Percentiles rank a stretch among this genome's conserved stretches.
Conservation (phyloP, 345 rosid genomes). For the Cochlearia excelsa region DNA sequence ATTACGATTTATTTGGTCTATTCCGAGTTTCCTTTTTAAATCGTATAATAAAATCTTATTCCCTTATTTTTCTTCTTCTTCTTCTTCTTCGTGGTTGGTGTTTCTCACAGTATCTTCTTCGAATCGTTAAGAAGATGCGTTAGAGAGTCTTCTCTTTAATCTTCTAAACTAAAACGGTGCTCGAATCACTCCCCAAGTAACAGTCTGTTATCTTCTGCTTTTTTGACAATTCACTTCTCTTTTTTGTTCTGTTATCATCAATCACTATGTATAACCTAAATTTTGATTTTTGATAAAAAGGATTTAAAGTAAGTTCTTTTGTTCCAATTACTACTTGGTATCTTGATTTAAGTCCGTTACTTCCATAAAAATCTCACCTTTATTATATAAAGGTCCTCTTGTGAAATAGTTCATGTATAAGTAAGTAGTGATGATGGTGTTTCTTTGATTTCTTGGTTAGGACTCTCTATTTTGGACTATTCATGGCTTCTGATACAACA, state of each 20-base stretch:
- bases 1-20: constrained; percentile 13
- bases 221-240: background rate
- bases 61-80: background rate
- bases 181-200: constrained; percentile 12
- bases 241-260: constrained; percentile 5
- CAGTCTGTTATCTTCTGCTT: background rate
- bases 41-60: background rate
- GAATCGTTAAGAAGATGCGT: constrained; percentile 11
- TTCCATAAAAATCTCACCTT: constrained; percentile 21
- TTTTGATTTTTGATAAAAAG: background rate
- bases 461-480: constrained; percentile 34
- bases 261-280: background rate
- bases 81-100: background rate
- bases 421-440: background rate
- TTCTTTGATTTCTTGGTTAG: constrained; percentile 15
- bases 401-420: too few relatives aligned
- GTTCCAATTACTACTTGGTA: background rate
- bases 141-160: constrained; percentile 14
- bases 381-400: background rate
- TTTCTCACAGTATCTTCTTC: constrained; percentile 17
- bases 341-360: background rate
- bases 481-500: constrained; percentile 57
- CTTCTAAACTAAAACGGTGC: constrained; percentile 4
- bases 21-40: constrained; percentile 8
- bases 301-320: constrained; percentile 4